Evolutionary conservation across 306 rosid species (phyloP), one percentile per base, ranked within the genome.

Genomic region (Comarum palustre): DNA sequence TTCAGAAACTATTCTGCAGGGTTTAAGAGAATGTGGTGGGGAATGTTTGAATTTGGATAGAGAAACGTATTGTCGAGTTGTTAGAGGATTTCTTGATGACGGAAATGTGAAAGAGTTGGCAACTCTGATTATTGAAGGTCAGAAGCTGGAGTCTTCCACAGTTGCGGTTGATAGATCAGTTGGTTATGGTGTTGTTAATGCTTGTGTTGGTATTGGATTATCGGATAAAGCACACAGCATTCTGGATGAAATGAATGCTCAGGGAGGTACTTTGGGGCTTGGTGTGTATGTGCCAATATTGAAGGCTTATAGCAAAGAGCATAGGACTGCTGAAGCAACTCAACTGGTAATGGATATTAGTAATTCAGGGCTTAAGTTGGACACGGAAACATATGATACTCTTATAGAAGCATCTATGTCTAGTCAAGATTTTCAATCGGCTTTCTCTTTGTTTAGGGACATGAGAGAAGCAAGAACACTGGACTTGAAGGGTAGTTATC

Each of bases 351-450:
- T 82, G 88, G 92, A 90, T 74, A 88, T 93, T 71, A 89, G 90
- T 82, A 86, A 83, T 78, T 87, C 87, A 0, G 97, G 98, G 82
- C 88, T 93, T 45, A 82, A 62, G 73, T 80, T 93, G 87, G 96
- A 89, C 58, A 84, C 62, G 34, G 90, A 73, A 75, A 87, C 73
- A 29, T 90, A 85, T 70, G 92, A 93, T 86, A 64, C 90, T 80
- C 83, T 93, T 36, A 80, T 91, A 72, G 98, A 93, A 78, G 82
- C 94, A 31, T 84, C 96, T 47, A 93, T 91, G 92, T 84, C 96
- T 20, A 54, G 87, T 86, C 99, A 91, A 80, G 99, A 94, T 81
- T 94, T 89, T 78, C 95, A 86, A 73, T 94, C 97, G 8, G 96
- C 97, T 3, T 86, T 94, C 76, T 70, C 95, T 16, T 77, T 91